Base-by-base conservation (phyloP, 1,284 basidiomycete species). In the Neonothopanus nambi region DNA sequence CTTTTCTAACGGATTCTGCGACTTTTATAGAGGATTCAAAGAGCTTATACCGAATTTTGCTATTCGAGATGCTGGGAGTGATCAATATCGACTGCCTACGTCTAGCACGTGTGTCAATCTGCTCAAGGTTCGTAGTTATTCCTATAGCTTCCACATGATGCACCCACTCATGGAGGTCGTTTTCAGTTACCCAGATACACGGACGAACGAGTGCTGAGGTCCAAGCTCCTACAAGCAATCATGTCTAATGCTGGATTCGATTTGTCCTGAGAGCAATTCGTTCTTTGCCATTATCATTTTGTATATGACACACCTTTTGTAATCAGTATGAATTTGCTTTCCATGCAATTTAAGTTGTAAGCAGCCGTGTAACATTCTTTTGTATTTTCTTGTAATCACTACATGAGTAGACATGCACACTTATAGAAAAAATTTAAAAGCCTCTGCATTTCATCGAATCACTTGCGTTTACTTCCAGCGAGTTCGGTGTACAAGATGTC, bases 231-330 rank as follows among this genome's bases (percentile, higher is more conserved):
- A 11, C 88, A 93, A 64, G 90, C 94, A 3, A 92, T 96, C 63
- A 87, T 80, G 44, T 82, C 90, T 0, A 87, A 86, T 28, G 91
- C 92, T 5, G 94, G 93, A 0, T 97, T 97, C 60, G 92, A 97
- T 71, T 74, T 95, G 54, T 95, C 91, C 5, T 94, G 23, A 47
- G n/a, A n/a, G 30, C 15, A 18, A 1, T 24, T 45, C 24, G 5
- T 42, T 5, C 20, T 42, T 5, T 39, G 20, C 20, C 13, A 15
- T 17, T 39, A 5, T 39, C n/a, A 13, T 39, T 7, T 39, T 17
- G 5, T 15, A 20, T 13, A 39, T 39, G 13, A 17, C n/a, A n/a
- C n/a, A 39, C 5, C 37, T 39, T 15, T 5, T 28, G 26, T 28
- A 28, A 28, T 28, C 26, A 28, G 11, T 28, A 28, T 28, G 26